These are phyloP conservation scores for Blastobotrys illinoisensis DNA, from an alignment of 1,139 yeast species.

Conservation along the genomic window DNA sequence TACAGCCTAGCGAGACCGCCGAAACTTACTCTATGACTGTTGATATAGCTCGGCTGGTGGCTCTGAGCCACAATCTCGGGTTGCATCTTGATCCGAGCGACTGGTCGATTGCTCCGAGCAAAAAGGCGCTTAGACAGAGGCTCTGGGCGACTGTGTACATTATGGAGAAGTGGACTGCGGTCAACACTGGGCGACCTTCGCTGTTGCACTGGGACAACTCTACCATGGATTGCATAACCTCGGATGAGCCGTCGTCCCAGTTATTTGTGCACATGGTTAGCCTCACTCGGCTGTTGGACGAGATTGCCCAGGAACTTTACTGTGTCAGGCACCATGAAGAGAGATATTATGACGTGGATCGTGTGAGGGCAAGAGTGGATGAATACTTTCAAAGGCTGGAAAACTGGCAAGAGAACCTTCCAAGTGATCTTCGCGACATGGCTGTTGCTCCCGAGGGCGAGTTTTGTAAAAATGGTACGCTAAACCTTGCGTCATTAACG, in stretches of 20 bases:
- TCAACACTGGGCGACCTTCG: slow-evolving; percentile 32
- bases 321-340: slow-evolving; percentile 21
- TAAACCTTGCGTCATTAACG: slow-evolving; percentile 31
- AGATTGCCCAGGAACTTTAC: slow-evolving; percentile 27
- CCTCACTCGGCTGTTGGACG: slow-evolving; percentile 30
- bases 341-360: slow-evolving; percentile 18
- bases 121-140: slow-evolving; percentile 29
- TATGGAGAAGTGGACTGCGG: slow-evolving; percentile 35
- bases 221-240: slow-evolving; percentile 25
- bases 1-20: slow-evolving; percentile 32
- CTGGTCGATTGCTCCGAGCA: slow-evolving; percentile 31
- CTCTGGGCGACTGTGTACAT: slow-evolving; percentile 34
- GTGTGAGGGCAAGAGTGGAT: slow-evolving; percentile 19
- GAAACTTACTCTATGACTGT: slow-evolving; percentile 29
- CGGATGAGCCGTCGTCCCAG: slow-evolving; percentile 30
- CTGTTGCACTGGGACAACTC: slow-evolving; percentile 22
- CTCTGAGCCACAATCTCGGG: slow-evolving; percentile 33
- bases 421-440: slow-evolving; percentile 29
- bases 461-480: slow-evolving; percentile 32
- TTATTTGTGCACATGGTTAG: slow-evolving; percentile 30
- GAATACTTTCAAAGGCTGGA: slow-evolving; percentile 22
- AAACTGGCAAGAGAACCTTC: slow-evolving; percentile 29
- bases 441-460: slow-evolving; percentile 22
- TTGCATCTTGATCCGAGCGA: slow-evolving; percentile 32
- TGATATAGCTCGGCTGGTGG: slow-evolving; percentile 30